Percentiles rank a stretch among this genome's conserved stretches.
Evolutionary conservation across 768 basidiomycete species (phyloP).

Genomic region (Agaricus bisporus): DNA sequence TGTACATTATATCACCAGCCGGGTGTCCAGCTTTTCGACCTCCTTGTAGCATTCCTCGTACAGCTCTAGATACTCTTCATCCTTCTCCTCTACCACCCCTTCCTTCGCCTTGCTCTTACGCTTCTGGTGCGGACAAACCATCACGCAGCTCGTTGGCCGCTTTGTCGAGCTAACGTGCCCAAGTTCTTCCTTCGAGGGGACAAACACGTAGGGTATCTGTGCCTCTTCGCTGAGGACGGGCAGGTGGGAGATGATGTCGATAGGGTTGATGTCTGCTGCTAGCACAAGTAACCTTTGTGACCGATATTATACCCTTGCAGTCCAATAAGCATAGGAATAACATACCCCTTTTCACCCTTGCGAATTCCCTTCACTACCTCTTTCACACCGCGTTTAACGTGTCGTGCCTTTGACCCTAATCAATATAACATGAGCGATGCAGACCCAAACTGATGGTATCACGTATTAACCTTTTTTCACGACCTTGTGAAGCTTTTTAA

Average conservation of each 20-base stretch:
- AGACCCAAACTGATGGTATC: background rate
- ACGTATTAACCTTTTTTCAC: conserved; percentile 74
- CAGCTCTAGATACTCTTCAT: conserved; percentile 81
- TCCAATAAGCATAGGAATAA: conserved; percentile 11
- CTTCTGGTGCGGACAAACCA: conserved; percentile 83
- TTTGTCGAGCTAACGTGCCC: conserved; percentile 96
- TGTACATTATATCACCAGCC: conserved; percentile 50
- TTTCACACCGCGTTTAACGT: conserved; percentile 96
- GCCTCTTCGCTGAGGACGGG: conserved; percentile 94
- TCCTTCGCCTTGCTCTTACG: conserved; percentile 64
- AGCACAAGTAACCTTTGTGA: conserved; percentile 71
- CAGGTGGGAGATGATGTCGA: conserved; percentile 97
- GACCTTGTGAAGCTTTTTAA: conserved; percentile 92
- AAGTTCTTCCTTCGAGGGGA: conserved; percentile 90
- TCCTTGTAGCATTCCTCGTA: conserved; percentile 86
- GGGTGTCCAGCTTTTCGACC: conserved; percentile 74
- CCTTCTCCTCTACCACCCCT: conserved; percentile 47
- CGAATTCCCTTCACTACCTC: conserved; percentile 97
- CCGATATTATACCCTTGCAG: background rate
- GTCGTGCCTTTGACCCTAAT: conserved; percentile 86
- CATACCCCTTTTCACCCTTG: conserved; percentile 95
- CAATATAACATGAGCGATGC: background rate
- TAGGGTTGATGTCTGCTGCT: conserved; percentile 95
- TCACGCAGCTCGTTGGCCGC: conserved; percentile 96
- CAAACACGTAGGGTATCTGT: conserved; percentile 84